phyloP scores from a whole-genome alignment of 129 eudicot genomes.

The Pittosporum tobira region DNA sequence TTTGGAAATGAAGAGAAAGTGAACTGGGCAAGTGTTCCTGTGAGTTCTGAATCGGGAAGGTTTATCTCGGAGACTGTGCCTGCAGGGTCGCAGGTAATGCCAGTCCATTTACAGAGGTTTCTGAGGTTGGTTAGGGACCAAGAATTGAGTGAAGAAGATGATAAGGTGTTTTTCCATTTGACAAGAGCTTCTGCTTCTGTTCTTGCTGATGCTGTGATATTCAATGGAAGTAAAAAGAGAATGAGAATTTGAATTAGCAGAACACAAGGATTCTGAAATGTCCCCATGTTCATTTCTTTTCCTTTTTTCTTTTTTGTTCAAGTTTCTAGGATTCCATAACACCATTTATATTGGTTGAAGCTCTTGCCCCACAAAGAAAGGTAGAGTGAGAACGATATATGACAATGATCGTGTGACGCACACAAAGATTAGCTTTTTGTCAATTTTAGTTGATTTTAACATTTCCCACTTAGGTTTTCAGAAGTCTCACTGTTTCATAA shows the following conservation, averaged over 20 bases:
- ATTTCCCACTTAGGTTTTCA: no score
- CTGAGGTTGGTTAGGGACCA: conserved; percentile 48
- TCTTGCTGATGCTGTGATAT: conserved; percentile 28
- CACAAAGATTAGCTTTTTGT: no score
- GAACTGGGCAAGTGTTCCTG: conserved; percentile 39
- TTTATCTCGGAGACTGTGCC: conserved; percentile 34
- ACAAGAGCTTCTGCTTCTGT: conserved; percentile 70
- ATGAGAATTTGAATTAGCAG: conserved; percentile 24
- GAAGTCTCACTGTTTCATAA: no score
- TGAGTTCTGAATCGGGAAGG: conserved; percentile 28
- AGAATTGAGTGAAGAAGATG: conserved; percentile 41
- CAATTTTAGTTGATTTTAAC: no score
- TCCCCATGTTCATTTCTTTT: conserved; percentile 32
- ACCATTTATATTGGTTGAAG: conserved; percentile 4
- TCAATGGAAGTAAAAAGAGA: conserved; percentile 29
- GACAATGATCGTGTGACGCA: no score
- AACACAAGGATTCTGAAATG: conserved; percentile 9
- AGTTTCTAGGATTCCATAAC: conserved; percentile 3
- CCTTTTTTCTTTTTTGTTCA: neutral
- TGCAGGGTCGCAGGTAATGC: conserved; percentile 38
- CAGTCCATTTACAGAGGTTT: conserved; percentile 67
- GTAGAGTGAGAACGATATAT: no score
- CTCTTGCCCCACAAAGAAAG: no score
- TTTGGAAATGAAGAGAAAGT: conserved; percentile 49
- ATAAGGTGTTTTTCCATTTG: conserved; percentile 54